Percentiles rank a stretch among this genome's conserved stretches.
These are phyloP conservation scores for Aspergillus felis DNA, from an alignment of 2,329 filamentous ascomycete genomes.

Conservation along the genomic window DNA sequence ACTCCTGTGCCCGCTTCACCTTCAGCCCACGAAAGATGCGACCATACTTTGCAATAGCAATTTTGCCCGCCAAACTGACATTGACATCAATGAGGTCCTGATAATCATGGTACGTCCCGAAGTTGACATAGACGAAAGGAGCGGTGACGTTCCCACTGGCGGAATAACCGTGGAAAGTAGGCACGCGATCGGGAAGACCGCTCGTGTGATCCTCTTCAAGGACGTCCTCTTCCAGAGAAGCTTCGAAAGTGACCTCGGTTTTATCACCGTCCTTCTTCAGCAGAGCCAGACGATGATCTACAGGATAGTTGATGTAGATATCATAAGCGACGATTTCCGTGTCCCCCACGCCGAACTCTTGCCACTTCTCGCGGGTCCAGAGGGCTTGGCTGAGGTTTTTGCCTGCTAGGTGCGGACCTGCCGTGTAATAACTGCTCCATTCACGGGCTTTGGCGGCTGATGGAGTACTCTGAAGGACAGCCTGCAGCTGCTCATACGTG, in stretches of 20 bases:
- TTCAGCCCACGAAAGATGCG: slow-evolving; percentile 85
- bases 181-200: slow-evolving; percentile 66
- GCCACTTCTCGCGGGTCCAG: slow-evolving; percentile 73
- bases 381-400: slow-evolving; percentile 72
- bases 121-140: slow-evolving; percentile 84
- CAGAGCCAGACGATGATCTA: slow-evolving; percentile 65
- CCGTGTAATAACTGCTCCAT: slow-evolving; percentile 75
- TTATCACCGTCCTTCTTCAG: slow-evolving; percentile 46
- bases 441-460: slow-evolving; percentile 56
- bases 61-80: slow-evolving; percentile 74
- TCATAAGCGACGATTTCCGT: slow-evolving; percentile 65
- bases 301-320: slow-evolving; percentile 72
- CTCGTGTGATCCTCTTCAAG: slow-evolving; percentile 79
- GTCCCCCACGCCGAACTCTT: slow-evolving; percentile 62
- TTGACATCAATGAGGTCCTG: slow-evolving; percentile 74
- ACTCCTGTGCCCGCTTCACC: slow-evolving; percentile 84
- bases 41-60: slow-evolving; percentile 83
- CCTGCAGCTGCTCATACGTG: slow-evolving; percentile 52
- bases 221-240: slow-evolving; percentile 77
- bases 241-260: slow-evolving; percentile 67
- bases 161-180: slow-evolving; percentile 93
- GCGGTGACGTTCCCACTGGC: slow-evolving; percentile 88
- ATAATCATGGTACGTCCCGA: slow-evolving; percentile 81
- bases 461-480: slow-evolving; percentile 53
- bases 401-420: slow-evolving; percentile 71